Base-by-base conservation (phyloP, 306 rosid species). In the Quercus mongolica region DNA sequence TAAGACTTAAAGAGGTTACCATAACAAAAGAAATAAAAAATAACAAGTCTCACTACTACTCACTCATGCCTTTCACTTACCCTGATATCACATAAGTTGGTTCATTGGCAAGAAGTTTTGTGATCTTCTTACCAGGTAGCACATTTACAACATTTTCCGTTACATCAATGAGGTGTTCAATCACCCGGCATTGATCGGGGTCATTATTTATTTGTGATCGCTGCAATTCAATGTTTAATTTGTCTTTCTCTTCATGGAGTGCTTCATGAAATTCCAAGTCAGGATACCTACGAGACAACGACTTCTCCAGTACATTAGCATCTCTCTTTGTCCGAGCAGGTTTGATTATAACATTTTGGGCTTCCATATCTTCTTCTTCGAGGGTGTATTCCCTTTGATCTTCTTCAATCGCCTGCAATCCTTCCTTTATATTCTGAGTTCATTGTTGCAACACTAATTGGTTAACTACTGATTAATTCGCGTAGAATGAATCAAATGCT, bases 201-300 rank as follows among this genome's bases (percentile, higher is more conserved):
- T 73, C 75, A n/a, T 71, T 78, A 41, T 69, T 76, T 13, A 83
- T 38, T 83, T 73, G 76, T 58, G 82, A 75, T 11, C 75, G 56
- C 2, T 61, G 78, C 57, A 88, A 70, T 74, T 85, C 85, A 20
- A 52, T 12, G 5, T 74, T 51, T 14, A 85, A 79, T 76, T 83
- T 88, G 44, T 79, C 84, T n/a, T 65, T 85, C 74, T 88, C 91
- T 65, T 81, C 77, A 15, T 67, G 56, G 19, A 88, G 89, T 44
- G 89, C 89, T 79, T 85, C 79, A 20, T 69, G 46, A 58, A 88
- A 83, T 51, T 46, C 61, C 58, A 83, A 46, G 33, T 88, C 70
- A 1, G 88, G 91, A 26, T 85, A 83, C 26, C 52, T 55, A 35
- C 71, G 74, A 15, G 86, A 88, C 21, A 83, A 65, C 4, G 83